These are phyloP conservation scores for Ustilago bromivora DNA, from an alignment of 1,284 basidiomycete genomes.

Conservation along the genomic window DNA sequence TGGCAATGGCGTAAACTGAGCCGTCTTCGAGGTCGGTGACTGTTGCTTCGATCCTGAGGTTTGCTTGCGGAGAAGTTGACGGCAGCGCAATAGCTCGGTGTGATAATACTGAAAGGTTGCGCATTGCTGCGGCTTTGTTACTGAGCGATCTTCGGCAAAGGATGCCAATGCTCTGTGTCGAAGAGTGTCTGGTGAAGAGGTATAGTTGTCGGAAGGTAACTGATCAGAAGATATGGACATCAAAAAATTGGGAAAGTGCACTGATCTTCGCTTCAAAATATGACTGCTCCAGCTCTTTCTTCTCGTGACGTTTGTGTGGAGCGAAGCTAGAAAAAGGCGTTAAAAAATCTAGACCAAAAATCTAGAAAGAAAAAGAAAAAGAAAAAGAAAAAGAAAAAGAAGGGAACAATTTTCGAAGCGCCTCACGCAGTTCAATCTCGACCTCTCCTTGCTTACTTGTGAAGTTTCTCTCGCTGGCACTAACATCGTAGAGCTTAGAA, in stretches of 20 bases:
- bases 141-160: neutral
- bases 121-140: conserved; percentile 20
- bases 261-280: conserved; percentile 12
- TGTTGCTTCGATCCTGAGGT: conserved; percentile 34
- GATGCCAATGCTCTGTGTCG: neutral
- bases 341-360: neutral
- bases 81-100: conserved; percentile 36
- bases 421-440: too few relatives aligned
- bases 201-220: neutral
- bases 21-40: conserved; percentile 39
- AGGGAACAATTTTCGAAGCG: too few relatives aligned
- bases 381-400: neutral
- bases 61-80: conserved; percentile 10
- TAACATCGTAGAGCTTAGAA: too few relatives aligned
- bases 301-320: conserved; percentile 2
- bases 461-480: too few relatives aligned
- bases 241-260: neutral
- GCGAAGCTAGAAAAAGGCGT: neutral
- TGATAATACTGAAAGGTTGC: conserved; percentile 44
- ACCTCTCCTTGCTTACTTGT: too few relatives aligned
- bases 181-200: neutral
- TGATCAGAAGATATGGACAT: conserved; percentile 1
- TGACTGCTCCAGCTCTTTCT: conserved; percentile 9
- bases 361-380: neutral
- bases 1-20: conserved; percentile 45